Evolutionary conservation across 345 rosid genomes (phyloP).

Genomic region (Rhodamnia argentea): DNA sequence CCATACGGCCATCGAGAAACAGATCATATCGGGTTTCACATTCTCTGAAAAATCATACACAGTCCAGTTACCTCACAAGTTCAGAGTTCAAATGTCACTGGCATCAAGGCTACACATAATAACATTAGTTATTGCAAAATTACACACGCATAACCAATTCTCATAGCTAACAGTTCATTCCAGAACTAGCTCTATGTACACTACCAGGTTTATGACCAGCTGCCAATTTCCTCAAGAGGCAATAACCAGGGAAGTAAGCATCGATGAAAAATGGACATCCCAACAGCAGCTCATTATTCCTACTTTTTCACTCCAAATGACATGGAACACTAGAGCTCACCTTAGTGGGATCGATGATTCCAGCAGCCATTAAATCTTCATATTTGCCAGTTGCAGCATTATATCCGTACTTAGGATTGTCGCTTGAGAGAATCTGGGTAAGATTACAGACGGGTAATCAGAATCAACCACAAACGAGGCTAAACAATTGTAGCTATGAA

Average conservation of each 20-base stretch:
- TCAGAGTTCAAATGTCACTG: background rate
- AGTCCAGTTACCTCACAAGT: background rate
- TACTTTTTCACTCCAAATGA: background rate
- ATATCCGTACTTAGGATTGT: slow-evolving; percentile 59
- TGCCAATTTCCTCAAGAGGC: background rate
- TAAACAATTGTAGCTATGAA: background rate
- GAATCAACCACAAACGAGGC: background rate
- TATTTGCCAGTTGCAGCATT: slow-evolving; percentile 95
- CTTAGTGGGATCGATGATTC: slow-evolving; percentile 96
- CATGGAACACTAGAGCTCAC: slow-evolving; percentile 10
- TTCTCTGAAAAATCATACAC: background rate
- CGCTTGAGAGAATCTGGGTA: slow-evolving; percentile 64
- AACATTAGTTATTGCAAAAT: background rate
- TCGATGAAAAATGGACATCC: background rate
- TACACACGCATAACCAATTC: background rate
- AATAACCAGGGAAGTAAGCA: background rate
- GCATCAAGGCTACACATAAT: background rate
- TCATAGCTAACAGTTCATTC: background rate
- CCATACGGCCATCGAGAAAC: background rate
- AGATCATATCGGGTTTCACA: background rate
- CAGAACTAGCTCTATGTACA: background rate
- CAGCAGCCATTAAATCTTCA: slow-evolving; percentile 94
- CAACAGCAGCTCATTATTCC: background rate
- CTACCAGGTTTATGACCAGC: background rate
- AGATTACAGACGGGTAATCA: background rate